These are phyloP conservation scores for Ceratocystiopsis sp. DNA, from an alignment of 2,329 filamentous ascomycete species.

Conservation along the genomic window DNA sequence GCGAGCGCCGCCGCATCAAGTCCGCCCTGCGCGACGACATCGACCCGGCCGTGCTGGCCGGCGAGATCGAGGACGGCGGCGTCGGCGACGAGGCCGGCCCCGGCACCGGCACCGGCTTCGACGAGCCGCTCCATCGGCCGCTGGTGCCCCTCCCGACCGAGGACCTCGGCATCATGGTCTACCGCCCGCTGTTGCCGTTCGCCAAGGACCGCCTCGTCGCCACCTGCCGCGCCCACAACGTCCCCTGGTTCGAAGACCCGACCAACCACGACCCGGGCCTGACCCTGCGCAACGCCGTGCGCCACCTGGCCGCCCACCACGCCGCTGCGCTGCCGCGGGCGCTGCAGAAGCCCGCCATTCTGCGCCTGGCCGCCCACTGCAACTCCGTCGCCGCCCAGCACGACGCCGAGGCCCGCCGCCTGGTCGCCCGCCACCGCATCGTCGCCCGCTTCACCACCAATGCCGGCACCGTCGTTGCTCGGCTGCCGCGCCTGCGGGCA, in stretches of 20 bases:
- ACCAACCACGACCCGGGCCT: slow-evolving; percentile 67
- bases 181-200: slow-evolving; percentile 54
- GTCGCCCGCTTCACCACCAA: slow-evolving; percentile 30
- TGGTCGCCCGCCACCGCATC: slow-evolving; percentile 32
- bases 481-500: slow-evolving; percentile 22
- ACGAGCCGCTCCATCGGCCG: slow-evolving; percentile 4
- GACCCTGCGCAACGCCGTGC: slow-evolving; percentile 66
- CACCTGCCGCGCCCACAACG: slow-evolving; percentile 50
- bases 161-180: slow-evolving; percentile 46
- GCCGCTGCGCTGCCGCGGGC: slow-evolving; percentile 48
- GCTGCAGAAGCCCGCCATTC: slow-evolving; percentile 45
- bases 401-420: slow-evolving; percentile 33
- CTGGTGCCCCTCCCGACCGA: slow-evolving; percentile 25
- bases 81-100: slow-evolving; percentile 3
- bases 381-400: slow-evolving; percentile 24
- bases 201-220: slow-evolving; percentile 56
- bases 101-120: slow-evolving; percentile 6
- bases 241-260: slow-evolving; percentile 68
- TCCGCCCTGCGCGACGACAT: slow-evolving; percentile 13
- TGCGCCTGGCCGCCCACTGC: slow-evolving; percentile 40
- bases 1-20: slow-evolving; percentile 12
- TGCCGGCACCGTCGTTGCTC: slow-evolving; percentile 28
- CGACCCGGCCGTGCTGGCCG: slow-evolving; percentile 9
- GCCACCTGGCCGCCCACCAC: slow-evolving; percentile 38
- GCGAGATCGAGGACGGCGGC: neutral